Evolutionary conservation across 257 asterid genomes (phyloP), one percentile per base, ranked within the genome.

Genomic region (Marsdenia floribunda): DNA sequence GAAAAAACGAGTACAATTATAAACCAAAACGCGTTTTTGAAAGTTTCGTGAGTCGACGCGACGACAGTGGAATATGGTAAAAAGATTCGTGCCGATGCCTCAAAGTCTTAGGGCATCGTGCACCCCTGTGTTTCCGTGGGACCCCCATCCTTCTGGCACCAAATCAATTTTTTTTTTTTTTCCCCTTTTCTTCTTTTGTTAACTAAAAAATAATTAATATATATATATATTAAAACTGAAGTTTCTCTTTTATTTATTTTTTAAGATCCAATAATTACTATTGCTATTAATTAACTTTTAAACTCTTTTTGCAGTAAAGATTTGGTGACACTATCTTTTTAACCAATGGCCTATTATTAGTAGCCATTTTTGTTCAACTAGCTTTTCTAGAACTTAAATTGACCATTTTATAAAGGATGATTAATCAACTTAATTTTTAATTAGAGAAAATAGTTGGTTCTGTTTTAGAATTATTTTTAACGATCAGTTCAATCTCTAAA

Each of bases 1-100:
- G 37, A 19, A 24, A 59, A 71, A 33, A 53, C 35, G 47, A 64
- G 47, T 35, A 29, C 67, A 24, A 66, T 42, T 6, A 13, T 6
- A 15, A 47, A 16, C n/a, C 3, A n/a, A 5, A 75, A 76, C 80
- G 80, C 75, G 80, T 44, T 58, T 6, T 58, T 69, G 55, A 29
- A 59, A 44, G 42, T 50, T 74, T 74, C 26, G 6, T 35, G 11
- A 33, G 22, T 0, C 13, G 68, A 33, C 46, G 68, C 68, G 68
- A 63, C 46, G 72, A 68, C 72, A 40, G 22, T 40, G 22, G 55
- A 68, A 68, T 15, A 58, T 44, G 61, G 12, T 24, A 2, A 46
- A 40, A 75, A 44, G 53, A 37, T 68, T 42, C 40, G 60, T 12
- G 21, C 37, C 13, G 47, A 46, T 35, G 57, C 38, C 24, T 11